Conservation (phyloP, 73 alveolate genomes). For the Tetrahymena thermophila region DNA sequence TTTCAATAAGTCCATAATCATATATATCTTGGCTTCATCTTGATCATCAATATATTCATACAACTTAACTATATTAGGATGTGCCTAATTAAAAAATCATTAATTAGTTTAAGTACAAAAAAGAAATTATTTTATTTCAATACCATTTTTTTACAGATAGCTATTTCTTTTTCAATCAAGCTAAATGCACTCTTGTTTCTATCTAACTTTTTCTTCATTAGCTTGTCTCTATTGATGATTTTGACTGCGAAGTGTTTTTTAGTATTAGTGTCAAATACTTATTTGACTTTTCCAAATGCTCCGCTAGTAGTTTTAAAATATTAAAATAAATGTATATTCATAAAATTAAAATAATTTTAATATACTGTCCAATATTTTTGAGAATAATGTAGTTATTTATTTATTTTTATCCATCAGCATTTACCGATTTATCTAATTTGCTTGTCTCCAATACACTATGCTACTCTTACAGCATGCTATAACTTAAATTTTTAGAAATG, state of each 20-base stretch:
- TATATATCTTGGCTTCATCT: background rate
- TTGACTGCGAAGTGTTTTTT: background rate
- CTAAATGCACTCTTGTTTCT: background rate
- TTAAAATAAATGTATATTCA: background rate
- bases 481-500: background rate
- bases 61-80: background rate
- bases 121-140: background rate
- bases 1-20: background rate
- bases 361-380: background rate
- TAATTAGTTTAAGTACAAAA: background rate
- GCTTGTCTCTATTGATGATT: background rate
- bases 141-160: background rate
- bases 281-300: background rate
- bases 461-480: background rate
- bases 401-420: background rate
- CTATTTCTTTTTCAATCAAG: background rate
- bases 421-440: background rate
- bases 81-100: background rate
- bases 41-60: background rate
- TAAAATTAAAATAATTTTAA: background rate
- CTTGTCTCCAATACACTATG: background rate
- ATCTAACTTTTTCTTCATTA: background rate
- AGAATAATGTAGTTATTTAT: background rate
- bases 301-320: background rate
- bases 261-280: background rate